Evolutionary conservation across 176 grass and related monocot genomes (phyloP), one percentile per base, ranked within the genome.

Genomic region (Aechmea fasciata): DNA sequence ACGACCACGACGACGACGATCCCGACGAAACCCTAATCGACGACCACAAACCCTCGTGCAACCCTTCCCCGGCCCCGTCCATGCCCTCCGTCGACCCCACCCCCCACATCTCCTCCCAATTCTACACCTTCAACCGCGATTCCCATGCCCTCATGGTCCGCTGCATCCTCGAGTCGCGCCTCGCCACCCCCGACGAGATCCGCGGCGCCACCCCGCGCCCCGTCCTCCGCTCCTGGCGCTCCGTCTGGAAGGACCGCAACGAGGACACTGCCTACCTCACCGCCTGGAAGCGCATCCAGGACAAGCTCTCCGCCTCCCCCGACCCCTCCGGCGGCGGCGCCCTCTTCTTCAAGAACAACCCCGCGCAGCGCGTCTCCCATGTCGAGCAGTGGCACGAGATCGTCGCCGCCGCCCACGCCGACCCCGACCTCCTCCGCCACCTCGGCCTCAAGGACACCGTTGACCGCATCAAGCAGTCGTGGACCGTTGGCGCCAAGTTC

Each of bases 181-280:
- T 86, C 11, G 95, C 95, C 2, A 50, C 78, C 14, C 63, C 80
- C 6, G 87, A 94, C 1, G 95, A 99, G 82, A 88, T 99, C 71
- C 95, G 90, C 64, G 69, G 66, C 14, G 95, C 95, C n/a, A 94
- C 87, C 2, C 77, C 95, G 2, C 77, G 29, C 28, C 54, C 87
- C 51, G 95, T 99, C 53, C 95, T 99, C 65, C 76, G 79, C 20
- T 99, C 95, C 0, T 99, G 95, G 95, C 86, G 95, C 52, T 69
- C 87, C 2, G 95, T 99, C 10, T 99, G 95, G 95, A 99, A 99
- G 87, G 95, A 99, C 79, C 87, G 95, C 10, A 99, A 99, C 83
- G 95, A 99, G 87, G 95, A 99, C 79, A 99, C 95, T 47, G 95
- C 95, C 20, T 99, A 99, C 71, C 90, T 99, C 82, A 99, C 95